Percentiles rank a stretch among this genome's conserved stretches.
Evolutionary conservation across 2,329 filamentous ascomycete species (phyloP).

Genomic region (Aspergillus sp.): DNA sequence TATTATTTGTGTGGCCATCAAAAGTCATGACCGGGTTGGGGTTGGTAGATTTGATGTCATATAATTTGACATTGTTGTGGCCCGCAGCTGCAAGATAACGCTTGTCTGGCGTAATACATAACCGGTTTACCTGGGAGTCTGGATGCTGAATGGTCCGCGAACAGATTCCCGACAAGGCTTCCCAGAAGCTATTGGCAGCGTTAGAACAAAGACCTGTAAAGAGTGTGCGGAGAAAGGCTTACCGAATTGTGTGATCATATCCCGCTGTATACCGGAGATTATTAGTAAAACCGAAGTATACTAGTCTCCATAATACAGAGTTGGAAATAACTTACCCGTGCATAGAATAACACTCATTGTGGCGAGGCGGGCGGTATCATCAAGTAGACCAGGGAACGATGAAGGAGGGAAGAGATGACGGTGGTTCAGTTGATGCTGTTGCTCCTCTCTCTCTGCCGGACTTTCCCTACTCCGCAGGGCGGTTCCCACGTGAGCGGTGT

Average conservation of each 20-base stretch:
- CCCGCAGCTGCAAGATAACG: constrained; percentile 82
- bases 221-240: constrained; percentile 22
- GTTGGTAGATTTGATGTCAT: constrained; percentile 98
- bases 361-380: neutral
- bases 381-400: neutral
- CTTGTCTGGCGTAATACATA: constrained; percentile 98
- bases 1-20: constrained; percentile 91
- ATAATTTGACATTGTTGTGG: constrained; percentile 89
- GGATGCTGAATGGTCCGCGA: constrained; percentile 97
- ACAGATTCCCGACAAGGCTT: constrained; percentile 95
- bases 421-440: neutral
- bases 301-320: neutral
- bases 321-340: constrained; percentile 50
- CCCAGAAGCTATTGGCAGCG: constrained; percentile 73
- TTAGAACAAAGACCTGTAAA: neutral
- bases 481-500: constrained; percentile 39
- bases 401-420: constrained; percentile 7
- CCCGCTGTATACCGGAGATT: constrained; percentile 51
- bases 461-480: neutral
- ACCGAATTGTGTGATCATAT: constrained; percentile 75
- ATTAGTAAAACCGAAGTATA: neutral
- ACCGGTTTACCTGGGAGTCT: constrained; percentile 95
- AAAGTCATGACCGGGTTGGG: constrained; percentile 90
- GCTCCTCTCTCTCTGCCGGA: constrained; percentile 13
- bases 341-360: constrained; percentile 66